Conservation (phyloP, 2,329 filamentous ascomycete species). For the Calonectria pteridis region DNA sequence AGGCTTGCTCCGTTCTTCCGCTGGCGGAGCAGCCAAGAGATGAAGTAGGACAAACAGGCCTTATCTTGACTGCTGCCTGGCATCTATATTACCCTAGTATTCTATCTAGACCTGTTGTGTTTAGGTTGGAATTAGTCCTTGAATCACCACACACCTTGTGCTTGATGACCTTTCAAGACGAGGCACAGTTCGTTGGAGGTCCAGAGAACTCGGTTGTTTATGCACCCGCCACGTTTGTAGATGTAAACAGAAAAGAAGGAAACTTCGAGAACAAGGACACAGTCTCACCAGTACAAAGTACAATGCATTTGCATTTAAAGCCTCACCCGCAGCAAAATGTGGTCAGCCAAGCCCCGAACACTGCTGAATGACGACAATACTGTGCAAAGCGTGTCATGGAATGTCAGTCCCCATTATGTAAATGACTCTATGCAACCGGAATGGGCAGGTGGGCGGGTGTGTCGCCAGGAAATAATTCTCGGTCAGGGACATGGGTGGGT, state of each 20-base stretch:
- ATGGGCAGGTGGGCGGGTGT: not conserved
- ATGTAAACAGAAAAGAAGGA: not conserved
- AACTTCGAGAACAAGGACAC: not conserved
- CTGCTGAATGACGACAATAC: not conserved
- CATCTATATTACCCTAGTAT: not conserved
- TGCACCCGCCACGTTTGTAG: not conserved
- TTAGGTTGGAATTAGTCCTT: not conserved
- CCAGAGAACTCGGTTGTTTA: not conserved
- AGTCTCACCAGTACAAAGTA: not conserved
- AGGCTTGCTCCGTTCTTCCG: not conserved
- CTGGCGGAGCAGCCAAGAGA: not conserved
- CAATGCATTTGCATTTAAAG: not conserved
- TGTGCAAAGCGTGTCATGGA: not conserved
- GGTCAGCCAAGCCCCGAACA: not conserved
- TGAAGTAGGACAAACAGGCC: not conserved
- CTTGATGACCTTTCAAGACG: not conserved
- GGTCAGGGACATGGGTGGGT: not conserved
- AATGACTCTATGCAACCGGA: not conserved
- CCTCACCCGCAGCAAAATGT: not conserved
- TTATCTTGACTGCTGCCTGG: not conserved
- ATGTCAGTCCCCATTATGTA: not conserved
- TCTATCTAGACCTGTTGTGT: not conserved
- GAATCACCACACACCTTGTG: too few species aligned
- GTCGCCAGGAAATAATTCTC: not conserved
- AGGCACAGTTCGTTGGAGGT: not conserved